These are phyloP conservation scores for Patellifolia procumbens DNA, from an alignment of 179 eudicot genomes.

Conservation along the genomic window DNA sequence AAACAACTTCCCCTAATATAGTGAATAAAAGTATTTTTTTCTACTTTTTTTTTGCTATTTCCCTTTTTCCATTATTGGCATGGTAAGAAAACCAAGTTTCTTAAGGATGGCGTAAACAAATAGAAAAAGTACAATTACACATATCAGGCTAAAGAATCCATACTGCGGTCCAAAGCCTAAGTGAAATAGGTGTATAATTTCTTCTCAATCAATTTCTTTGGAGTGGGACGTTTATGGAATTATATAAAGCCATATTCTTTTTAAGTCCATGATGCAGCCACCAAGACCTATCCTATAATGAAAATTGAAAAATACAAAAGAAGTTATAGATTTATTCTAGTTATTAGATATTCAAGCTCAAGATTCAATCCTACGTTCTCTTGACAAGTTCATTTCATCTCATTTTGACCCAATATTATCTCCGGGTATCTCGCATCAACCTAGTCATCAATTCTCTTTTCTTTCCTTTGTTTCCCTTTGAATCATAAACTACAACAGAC, in stretches of 20 bases:
- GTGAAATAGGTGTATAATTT: background rate
- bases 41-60: background rate
- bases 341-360: too few relatives aligned
- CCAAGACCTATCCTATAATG: background rate
- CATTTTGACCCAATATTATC: too few relatives aligned
- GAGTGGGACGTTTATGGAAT: constrained; percentile 21
- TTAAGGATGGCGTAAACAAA: constrained; percentile 25
- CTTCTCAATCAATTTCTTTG: constrained; percentile 12
- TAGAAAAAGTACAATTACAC: constrained; percentile 18
- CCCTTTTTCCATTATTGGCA: background rate
- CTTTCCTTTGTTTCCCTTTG: too few relatives aligned
- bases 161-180: constrained; percentile 27
- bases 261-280: constrained; percentile 9
- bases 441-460: too few relatives aligned
- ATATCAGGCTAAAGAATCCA: constrained; percentile 25
- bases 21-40: too few relatives aligned
- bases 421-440: too few relatives aligned
- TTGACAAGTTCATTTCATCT: too few relatives aligned
- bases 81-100: background rate
- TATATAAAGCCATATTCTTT: background rate
- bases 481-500: too few relatives aligned
- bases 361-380: too few relatives aligned
- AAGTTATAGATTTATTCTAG: background rate
- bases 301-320: background rate
- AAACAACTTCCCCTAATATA: too few relatives aligned